phyloP scores from a whole-genome alignment of 495 filamentous ascomycete genomes.

The Penicillium maclennaniae region DNA sequence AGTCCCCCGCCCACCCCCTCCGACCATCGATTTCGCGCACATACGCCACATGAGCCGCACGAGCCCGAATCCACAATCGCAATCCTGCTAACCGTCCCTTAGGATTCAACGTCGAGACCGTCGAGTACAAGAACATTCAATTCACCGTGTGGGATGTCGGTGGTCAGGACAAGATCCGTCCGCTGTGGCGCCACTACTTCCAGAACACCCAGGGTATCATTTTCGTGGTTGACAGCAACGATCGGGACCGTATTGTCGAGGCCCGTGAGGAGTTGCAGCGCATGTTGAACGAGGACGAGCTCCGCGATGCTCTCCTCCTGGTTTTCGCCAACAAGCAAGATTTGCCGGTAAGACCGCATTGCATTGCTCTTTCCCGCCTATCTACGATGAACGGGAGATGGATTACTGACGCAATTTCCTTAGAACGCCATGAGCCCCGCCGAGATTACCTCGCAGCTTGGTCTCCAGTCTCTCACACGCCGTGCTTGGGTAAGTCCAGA shows the following conservation, averaged over 20 bases:
- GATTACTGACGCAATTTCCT: conserved; percentile 10
- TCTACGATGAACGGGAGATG: conserved; percentile 1
- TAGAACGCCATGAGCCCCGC: conserved; percentile 99
- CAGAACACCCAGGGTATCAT: conserved; percentile 99
- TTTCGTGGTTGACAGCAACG: conserved; percentile 99
- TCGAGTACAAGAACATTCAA: conserved; percentile 99
- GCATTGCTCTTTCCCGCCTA: background rate
- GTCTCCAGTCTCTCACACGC: conserved; percentile 95
- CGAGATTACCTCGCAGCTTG: conserved; percentile 99
- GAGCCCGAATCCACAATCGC: conserved; percentile 1
- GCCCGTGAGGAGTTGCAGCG: conserved; percentile 98
- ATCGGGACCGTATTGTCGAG: conserved; percentile 98
- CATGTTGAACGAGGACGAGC: conserved; percentile 99
- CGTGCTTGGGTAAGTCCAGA: conserved; percentile 88
- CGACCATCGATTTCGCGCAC: background rate
- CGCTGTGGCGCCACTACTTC: conserved; percentile 99
- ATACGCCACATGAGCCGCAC: background rate
- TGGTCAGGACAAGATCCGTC: conserved; percentile 99
- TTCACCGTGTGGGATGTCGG: conserved; percentile 99
- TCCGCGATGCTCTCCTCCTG: conserved; percentile 92
- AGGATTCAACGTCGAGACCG: conserved; percentile 99
- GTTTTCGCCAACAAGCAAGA: conserved; percentile 99
- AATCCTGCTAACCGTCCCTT: conserved; percentile 8
- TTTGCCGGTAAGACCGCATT: conserved; percentile 69
- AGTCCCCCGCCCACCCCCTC: conserved; percentile 40